Conservation (phyloP, 2,329 filamentous ascomycete species). For the Dryadomyces quercus-mongolicae region DNA sequence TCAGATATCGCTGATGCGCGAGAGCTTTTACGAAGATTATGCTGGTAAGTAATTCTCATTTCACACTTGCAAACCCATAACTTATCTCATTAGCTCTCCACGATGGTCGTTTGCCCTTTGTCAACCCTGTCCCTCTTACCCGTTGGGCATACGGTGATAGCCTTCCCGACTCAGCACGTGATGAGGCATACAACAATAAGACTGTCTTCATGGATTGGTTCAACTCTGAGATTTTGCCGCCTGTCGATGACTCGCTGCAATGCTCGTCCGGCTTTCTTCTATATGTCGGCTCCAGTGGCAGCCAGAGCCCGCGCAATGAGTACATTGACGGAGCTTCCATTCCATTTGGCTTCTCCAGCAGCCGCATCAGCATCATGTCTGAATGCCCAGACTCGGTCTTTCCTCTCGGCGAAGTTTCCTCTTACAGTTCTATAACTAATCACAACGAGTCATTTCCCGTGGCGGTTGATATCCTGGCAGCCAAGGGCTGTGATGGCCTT, state of each 20-base stretch:
- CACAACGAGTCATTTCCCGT: slow-evolving; percentile 42
- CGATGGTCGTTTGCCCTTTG: slow-evolving; percentile 22
- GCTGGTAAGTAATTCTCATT: slow-evolving; percentile 13
- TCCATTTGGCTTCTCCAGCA: slow-evolving; percentile 32
- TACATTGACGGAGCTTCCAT: slow-evolving; percentile 26
- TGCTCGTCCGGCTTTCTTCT: slow-evolving; percentile 38
- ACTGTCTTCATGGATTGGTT: slow-evolving; percentile 35
- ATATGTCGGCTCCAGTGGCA: slow-evolving; percentile 25
- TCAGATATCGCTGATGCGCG: slow-evolving; percentile 22
- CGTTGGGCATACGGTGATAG: slow-evolving; percentile 25
- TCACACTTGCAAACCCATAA: not conserved
- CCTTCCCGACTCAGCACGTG: slow-evolving; percentile 12
- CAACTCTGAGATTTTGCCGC: slow-evolving; percentile 28
- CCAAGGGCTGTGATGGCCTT: slow-evolving; percentile 49
- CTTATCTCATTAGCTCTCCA: slow-evolving; percentile 11
- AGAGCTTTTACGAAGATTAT: slow-evolving; percentile 27
- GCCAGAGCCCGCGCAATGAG: slow-evolving; percentile 20
- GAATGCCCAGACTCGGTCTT: slow-evolving; percentile 29
- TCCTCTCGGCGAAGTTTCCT: slow-evolving; percentile 27
- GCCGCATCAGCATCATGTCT: slow-evolving; percentile 21
- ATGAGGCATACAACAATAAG: slow-evolving; percentile 34
- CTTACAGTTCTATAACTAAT: slow-evolving; percentile 25
- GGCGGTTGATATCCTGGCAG: slow-evolving; percentile 42
- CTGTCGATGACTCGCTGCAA: slow-evolving; percentile 21
- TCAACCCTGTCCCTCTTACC: slow-evolving; percentile 22